Conservation (phyloP, 1,139 yeast genomes). For the Kodamaea suecica region DNA sequence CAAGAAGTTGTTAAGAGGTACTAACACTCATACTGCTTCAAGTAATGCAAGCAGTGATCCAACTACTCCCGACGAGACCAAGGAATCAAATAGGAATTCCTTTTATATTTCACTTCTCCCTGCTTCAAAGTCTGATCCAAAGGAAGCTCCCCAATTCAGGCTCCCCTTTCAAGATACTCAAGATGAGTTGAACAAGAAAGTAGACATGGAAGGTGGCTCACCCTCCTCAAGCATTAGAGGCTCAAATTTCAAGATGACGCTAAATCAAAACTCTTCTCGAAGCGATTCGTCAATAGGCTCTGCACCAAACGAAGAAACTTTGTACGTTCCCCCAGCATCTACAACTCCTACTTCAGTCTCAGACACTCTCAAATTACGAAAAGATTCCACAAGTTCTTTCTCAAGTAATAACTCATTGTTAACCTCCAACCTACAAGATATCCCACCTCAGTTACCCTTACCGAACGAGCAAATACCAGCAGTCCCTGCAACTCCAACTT, state of each 20-base stretch:
- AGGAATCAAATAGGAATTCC: conserved; percentile 6
- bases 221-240: background rate
- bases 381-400: conserved; percentile 30
- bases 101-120: conserved; percentile 25
- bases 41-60: conserved; percentile 8
- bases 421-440: conserved; percentile 35
- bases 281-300: conserved; percentile 1
- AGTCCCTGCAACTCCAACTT: conserved; percentile 35
- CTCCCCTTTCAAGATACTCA: conserved; percentile 58
- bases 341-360: background rate
- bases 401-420: conserved; percentile 29
- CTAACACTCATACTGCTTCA: conserved; percentile 3
- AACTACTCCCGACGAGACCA: conserved; percentile 8
- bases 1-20: background rate
- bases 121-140: conserved; percentile 21
- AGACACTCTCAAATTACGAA: conserved; percentile 13
- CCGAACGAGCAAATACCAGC: conserved; percentile 54
- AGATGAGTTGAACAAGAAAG: background rate
- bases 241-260: background rate
- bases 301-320: background rate
- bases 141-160: conserved; percentile 51
- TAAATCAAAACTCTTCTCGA: background rate
- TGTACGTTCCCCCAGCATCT: background rate
- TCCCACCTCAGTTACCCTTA: conserved; percentile 55
- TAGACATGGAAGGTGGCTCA: background rate